These are phyloP conservation scores for Austroboletus novae-zelandiae DNA, from an alignment of 1,284 basidiomycete species.

Conservation along the genomic window DNA sequence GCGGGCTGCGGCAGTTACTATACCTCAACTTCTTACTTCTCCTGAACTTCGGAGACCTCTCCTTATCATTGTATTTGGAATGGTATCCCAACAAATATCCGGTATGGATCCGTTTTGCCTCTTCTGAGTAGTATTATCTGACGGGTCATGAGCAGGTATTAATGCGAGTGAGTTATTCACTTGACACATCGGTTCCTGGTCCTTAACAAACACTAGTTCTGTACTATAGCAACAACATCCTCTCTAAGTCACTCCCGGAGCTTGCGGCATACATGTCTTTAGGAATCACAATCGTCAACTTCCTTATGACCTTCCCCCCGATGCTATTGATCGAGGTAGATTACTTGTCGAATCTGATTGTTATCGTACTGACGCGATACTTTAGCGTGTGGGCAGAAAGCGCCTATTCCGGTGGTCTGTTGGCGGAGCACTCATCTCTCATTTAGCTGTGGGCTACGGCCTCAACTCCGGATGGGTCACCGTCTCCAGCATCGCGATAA, in stretches of 20 bases:
- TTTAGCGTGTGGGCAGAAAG: slow-evolving; percentile 65
- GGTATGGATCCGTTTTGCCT: slow-evolving; percentile 39
- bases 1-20: slow-evolving; percentile 40
- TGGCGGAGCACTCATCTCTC: slow-evolving; percentile 62
- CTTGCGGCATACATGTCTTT: slow-evolving; percentile 77
- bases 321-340: slow-evolving; percentile 79
- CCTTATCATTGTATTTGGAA: slow-evolving; percentile 67
- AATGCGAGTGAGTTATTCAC: slow-evolving; percentile 47
- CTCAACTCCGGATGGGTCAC: slow-evolving; percentile 60
- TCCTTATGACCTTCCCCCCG: slow-evolving; percentile 75
- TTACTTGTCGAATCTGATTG: neutral
- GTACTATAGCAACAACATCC: slow-evolving; percentile 88
- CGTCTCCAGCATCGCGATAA: slow-evolving; percentile 74
- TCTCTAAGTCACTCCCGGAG: slow-evolving; percentile 74
- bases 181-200: neutral
- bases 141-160: slow-evolving; percentile 36
- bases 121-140: neutral
- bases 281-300: slow-evolving; percentile 81
- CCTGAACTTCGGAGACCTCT: slow-evolving; percentile 65
- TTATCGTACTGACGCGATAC: slow-evolving; percentile 1
- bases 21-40: slow-evolving; percentile 53
- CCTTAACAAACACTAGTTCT: slow-evolving; percentile 58
- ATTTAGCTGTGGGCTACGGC: slow-evolving; percentile 69
- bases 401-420: slow-evolving; percentile 57
- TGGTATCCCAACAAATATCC: slow-evolving; percentile 78